phyloP scores from a whole-genome alignment of 768 basidiomycete genomes.

The Heimioporus sp. region DNA sequence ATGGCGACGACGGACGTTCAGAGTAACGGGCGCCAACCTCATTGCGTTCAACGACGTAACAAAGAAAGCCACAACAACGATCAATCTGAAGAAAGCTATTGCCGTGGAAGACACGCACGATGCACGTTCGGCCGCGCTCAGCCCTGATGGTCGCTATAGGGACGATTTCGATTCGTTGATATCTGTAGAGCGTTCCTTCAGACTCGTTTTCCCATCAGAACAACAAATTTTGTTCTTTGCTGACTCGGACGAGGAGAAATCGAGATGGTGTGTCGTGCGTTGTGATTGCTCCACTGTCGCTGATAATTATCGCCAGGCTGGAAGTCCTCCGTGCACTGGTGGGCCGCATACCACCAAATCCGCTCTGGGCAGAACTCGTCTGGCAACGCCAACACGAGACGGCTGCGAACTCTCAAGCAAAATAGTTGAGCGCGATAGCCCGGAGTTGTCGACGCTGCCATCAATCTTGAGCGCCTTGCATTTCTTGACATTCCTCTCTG shows the following conservation, averaged over 20 bases:
- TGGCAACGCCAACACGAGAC: slow-evolving; percentile 75
- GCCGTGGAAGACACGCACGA: slow-evolving; percentile 77
- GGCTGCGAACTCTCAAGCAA: slow-evolving; percentile 12
- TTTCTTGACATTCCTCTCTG: slow-evolving; percentile 7
- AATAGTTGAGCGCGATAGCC: not conserved
- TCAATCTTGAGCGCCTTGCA: not conserved
- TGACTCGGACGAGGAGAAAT: slow-evolving; percentile 86
- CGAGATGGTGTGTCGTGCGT: slow-evolving; percentile 62
- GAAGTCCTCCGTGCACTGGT: slow-evolving; percentile 81
- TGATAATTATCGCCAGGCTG: slow-evolving; percentile 53
- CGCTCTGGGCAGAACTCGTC: slow-evolving; percentile 88
- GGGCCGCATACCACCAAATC: slow-evolving; percentile 88
- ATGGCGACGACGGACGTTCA: slow-evolving; percentile 79
- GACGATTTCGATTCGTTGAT: slow-evolving; percentile 65
- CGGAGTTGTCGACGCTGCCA: no score
- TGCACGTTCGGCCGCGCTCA: slow-evolving; percentile 43
- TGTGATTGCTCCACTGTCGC: not conserved
- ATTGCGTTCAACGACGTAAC: slow-evolving; percentile 93
- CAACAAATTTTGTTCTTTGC: slow-evolving; percentile 89
- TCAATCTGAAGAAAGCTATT: slow-evolving; percentile 83
- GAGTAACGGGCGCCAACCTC: slow-evolving; percentile 82
- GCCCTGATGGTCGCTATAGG: slow-evolving; percentile 41
- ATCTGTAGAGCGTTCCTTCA: slow-evolving; percentile 81
- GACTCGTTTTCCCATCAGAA: slow-evolving; percentile 71
- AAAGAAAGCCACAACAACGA: slow-evolving; percentile 85